Conservation (phyloP, 345 rosid genomes). For the Moricandia moricandioides region DNA sequence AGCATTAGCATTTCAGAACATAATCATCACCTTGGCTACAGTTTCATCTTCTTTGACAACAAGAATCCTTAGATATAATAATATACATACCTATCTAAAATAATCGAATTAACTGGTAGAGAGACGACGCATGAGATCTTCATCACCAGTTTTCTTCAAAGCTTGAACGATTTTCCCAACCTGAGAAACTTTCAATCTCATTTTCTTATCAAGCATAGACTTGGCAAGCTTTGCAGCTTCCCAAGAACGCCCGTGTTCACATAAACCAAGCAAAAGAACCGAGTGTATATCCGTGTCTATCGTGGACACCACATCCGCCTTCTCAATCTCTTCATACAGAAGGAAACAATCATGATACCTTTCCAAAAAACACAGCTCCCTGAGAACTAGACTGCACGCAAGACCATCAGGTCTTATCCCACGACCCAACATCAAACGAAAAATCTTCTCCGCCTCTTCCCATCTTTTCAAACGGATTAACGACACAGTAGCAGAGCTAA, state of each 20-base stretch:
- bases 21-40: conserved; percentile 38
- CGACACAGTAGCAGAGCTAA: conserved; percentile 57
- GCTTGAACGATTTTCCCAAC: conserved; percentile 39
- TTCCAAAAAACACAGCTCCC: conserved; percentile 50
- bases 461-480: conserved; percentile 47
- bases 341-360: conserved; percentile 57
- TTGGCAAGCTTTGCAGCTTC: conserved; percentile 68
- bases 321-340: conserved; percentile 53
- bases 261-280: conserved; percentile 56
- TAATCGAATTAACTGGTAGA: not conserved
- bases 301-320: conserved; percentile 40
- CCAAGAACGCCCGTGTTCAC: conserved; percentile 36
- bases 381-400: conserved; percentile 64
- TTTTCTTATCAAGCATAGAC: conserved; percentile 51
- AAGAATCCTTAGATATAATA: too few species aligned
- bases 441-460: conserved; percentile 59
- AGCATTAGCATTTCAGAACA: not conserved
- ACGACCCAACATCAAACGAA: conserved; percentile 46
- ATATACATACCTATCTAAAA: not conserved
- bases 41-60: conserved; percentile 60
- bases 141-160: conserved; percentile 45
- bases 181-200: conserved; percentile 35
- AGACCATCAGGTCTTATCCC: conserved; percentile 65
- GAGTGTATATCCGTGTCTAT: conserved; percentile 64
- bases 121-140: conserved; percentile 43